Conservation (phyloP, 148 eudicot genomes). For the Simmondsia chinensis region DNA sequence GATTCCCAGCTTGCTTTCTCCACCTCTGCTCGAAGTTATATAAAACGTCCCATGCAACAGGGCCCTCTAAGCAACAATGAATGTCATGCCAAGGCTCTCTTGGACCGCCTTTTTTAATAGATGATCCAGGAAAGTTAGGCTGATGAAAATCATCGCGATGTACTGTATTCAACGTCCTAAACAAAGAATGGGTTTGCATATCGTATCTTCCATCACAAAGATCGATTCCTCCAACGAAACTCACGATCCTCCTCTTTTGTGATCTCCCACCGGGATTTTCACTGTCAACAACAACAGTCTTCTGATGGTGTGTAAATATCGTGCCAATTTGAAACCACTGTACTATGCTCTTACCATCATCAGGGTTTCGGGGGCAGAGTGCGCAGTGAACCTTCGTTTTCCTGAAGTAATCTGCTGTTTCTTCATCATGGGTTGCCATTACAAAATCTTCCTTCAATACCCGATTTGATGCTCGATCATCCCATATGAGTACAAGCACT, state of each 20-base stretch:
- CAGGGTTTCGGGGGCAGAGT: slow-evolving; percentile 53
- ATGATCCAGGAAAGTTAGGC: slow-evolving; percentile 63
- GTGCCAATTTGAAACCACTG: slow-evolving; percentile 45
- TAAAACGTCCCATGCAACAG: slow-evolving; percentile 79
- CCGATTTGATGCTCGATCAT: slow-evolving; percentile 62
- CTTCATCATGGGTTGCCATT: slow-evolving; percentile 80
- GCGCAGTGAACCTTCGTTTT: slow-evolving; percentile 49
- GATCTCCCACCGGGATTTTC: slow-evolving; percentile 16
- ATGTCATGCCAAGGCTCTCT: slow-evolving; percentile 96
- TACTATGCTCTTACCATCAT: slow-evolving; percentile 32
- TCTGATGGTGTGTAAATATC: slow-evolving; percentile 86
- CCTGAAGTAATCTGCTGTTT: slow-evolving; percentile 44
- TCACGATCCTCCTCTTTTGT: slow-evolving; percentile 37
- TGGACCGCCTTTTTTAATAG: slow-evolving; percentile 70
- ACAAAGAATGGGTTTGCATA: slow-evolving; percentile 54
- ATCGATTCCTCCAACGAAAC: slow-evolving; percentile 84
- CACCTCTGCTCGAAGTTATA: slow-evolving; percentile 88
- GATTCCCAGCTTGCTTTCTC: slow-evolving; percentile 50
- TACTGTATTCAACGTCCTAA: slow-evolving; percentile 34
- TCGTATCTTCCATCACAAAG: slow-evolving; percentile 86
- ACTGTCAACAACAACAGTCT: slow-evolving; percentile 52
- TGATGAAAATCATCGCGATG: slow-evolving; percentile 71
- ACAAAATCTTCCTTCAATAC: slow-evolving; percentile 40
- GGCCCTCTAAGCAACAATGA: slow-evolving; percentile 74
- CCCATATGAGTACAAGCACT: slow-evolving; percentile 81